A percentile compares a stretch with the other conserved stretches of the same genome.
phyloP scores from a whole-genome alignment of 345 rosid genomes.

The Barbarea vulgaris region DNA sequence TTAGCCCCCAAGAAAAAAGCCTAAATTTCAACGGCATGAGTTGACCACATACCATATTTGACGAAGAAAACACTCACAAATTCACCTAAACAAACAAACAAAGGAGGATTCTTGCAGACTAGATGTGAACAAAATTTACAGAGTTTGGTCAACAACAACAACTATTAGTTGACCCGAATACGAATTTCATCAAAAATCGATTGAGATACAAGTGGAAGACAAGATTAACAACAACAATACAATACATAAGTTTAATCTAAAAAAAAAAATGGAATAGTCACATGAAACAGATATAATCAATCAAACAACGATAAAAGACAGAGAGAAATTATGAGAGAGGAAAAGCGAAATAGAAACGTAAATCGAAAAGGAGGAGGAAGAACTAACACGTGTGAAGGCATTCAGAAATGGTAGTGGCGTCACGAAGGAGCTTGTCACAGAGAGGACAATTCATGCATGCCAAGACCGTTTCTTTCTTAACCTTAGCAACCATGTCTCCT shows the following conservation, averaged over 20 bases:
- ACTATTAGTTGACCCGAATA: slow-evolving; percentile 1
- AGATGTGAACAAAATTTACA: background rate
- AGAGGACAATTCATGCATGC: slow-evolving; percentile 95
- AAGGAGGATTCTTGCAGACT: background rate
- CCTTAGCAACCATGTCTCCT: slow-evolving; percentile 57
- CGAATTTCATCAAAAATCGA: slow-evolving; percentile 11
- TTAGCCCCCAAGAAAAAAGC: slow-evolving; percentile 9
- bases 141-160: slow-evolving; percentile 33
- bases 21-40: background rate
- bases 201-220: background rate
- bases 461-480: slow-evolving; percentile 67
- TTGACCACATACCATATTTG: slow-evolving; percentile 21
- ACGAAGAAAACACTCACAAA: slow-evolving; percentile 6
- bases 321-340: background rate
- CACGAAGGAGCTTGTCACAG: slow-evolving; percentile 71
- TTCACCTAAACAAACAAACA: background rate
- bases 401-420: slow-evolving; percentile 92
- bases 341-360: slow-evolving; percentile 24
- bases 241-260: background rate
- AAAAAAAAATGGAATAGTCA: no score
- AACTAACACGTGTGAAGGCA: slow-evolving; percentile 95
- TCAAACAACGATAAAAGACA: background rate
- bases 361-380: slow-evolving; percentile 24
- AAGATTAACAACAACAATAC: background rate
- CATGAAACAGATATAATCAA: slow-evolving; percentile 1